Base-by-base conservation (phyloP, 805 yeast genomes). In the Tetrapisispora nanseiensis region DNA sequence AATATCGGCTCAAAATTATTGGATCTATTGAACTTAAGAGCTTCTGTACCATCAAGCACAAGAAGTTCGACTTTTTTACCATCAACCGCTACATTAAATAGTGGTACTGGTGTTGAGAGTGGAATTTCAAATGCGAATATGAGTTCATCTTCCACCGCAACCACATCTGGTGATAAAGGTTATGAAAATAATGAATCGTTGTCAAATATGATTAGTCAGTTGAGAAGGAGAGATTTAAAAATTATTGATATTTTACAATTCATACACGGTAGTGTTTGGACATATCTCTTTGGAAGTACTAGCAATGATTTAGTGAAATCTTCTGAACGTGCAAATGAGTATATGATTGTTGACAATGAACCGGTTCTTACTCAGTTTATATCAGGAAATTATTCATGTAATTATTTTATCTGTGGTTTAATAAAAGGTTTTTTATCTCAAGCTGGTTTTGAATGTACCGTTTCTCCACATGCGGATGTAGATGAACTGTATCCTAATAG, bases 321-420 rank as follows among this genome's bases (percentile, higher is more conserved):
- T 1, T 83, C 83, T 32, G 81, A 77, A 42, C 68, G 75, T 33
- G 80, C 80, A 28, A 74, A 76, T 44, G 78, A 75, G 45, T 80
- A 80, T 54, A 85, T 86, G 95, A 82, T 87, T 40, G 76, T 80
- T 23, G 96, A 86, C 57, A 76, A 80, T 51, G 61, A 69, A 18
- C 95, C 95, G 2, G 51, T 79, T 37, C 64, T 86, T 24, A 70
- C 85, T 18, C 75, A 74, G 51, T 86, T 72, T 55, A 76, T 86
- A 10, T 74, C 82, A 28, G 76, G 80, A 3, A 89, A 82, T 46
- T 75, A 78, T 55, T 78, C 83, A n/a, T 83, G 95, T 59, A 81
- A 84, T 15, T 86, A 90, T 4, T 84, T 82, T 55, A 74, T 80
- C 1, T 94, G 95, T 10, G 96, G 96, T 1, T 72, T 86, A n/a